Evolutionary conservation across 139 green algal genomes (phyloP).

Genomic region (Chlamydomonas incerta): DNA sequence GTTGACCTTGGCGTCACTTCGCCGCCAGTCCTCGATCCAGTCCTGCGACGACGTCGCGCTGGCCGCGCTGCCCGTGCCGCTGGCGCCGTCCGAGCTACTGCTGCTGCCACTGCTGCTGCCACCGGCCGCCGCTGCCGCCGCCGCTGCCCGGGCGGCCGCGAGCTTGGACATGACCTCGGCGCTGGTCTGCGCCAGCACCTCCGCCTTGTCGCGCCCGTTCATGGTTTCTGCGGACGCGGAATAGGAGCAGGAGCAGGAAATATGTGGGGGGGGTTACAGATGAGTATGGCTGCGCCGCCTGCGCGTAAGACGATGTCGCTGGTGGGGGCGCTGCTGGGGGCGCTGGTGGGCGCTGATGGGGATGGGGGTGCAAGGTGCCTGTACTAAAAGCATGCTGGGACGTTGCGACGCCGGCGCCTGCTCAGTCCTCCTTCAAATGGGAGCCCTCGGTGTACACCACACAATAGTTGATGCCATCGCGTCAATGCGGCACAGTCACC

Average conservation of each 20-base stretch:
- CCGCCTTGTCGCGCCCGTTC: conserved; percentile 31
- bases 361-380: too few relatives aligned
- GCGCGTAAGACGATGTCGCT: too few relatives aligned
- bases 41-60: background rate
- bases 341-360: too few relatives aligned
- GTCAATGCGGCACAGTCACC: too few relatives aligned
- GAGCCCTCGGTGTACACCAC: too few relatives aligned
- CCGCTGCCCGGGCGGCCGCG: background rate
- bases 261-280: too few relatives aligned
- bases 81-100: background rate
- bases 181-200: conserved; percentile 5
- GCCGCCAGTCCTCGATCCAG: conserved; percentile 2
- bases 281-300: too few relatives aligned
- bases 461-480: too few relatives aligned
- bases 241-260: background rate
- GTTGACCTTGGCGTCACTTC: conserved; percentile 39
- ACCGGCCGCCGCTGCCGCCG: background rate
- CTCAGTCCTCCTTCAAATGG: too few relatives aligned
- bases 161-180: background rate
- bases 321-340: too few relatives aligned
- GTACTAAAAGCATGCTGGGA: too few relatives aligned
- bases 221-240: background rate
- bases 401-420: too few relatives aligned
- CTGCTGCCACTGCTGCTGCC: background rate
- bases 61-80: background rate